These are phyloP conservation scores for Pharus latifolius DNA, from an alignment of 176 grass and related monocot species.

Conservation along the genomic window DNA sequence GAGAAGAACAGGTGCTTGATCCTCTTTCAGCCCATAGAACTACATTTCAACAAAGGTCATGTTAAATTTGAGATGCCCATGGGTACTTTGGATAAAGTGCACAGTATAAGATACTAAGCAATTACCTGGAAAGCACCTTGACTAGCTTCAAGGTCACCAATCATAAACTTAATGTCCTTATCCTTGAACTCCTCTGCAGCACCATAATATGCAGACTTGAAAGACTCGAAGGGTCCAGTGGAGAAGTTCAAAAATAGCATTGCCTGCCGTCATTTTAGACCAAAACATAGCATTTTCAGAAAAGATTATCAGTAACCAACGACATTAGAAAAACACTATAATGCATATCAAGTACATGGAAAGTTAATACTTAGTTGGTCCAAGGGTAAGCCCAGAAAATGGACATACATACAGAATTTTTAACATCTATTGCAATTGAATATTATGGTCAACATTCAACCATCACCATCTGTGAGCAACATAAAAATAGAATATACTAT, in stretches of 20 bases:
- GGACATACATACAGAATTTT: not conserved
- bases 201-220: conserved; percentile 51
- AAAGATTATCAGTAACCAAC: not conserved
- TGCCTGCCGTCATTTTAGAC: conserved; percentile 30
- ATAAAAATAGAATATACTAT: not conserved
- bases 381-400: not conserved
- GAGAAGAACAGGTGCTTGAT: conserved; percentile 68
- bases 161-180: conserved; percentile 80
- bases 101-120: too few species aligned
- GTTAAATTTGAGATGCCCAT: not conserved
- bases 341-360: not conserved
- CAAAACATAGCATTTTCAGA: not conserved
- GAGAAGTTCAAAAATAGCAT: conserved; percentile 88
- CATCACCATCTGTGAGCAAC: not conserved
- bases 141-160: conserved; percentile 77
- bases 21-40: conserved; percentile 82
- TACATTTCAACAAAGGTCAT: conserved; percentile 17
- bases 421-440: not conserved
- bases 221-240: conserved; percentile 52
- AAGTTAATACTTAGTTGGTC: not conserved
- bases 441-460: not conserved
- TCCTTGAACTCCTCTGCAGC: conserved; percentile 54
- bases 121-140: conserved; percentile 81
- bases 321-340: too few species aligned
- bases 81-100: not conserved